Percentiles rank a stretch among this genome's conserved stretches.
These are phyloP conservation scores for Drechslerella dactyloides DNA, from an alignment of 2,329 filamentous ascomycete species.

Conservation along the genomic window DNA sequence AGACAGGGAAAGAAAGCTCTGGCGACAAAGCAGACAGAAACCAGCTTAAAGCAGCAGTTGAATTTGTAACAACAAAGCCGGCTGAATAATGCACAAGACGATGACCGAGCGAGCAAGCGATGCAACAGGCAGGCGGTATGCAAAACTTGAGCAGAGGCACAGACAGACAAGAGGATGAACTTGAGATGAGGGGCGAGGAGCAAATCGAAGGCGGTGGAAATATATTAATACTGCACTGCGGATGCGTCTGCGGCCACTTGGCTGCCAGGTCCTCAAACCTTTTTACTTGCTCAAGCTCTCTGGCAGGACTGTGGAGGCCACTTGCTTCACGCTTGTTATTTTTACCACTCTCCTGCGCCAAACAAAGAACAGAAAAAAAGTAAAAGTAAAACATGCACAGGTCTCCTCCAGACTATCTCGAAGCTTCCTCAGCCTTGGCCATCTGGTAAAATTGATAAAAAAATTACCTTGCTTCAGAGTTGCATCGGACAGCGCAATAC, in stretches of 20 bases:
- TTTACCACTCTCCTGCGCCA: background rate
- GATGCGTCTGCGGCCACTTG: no score
- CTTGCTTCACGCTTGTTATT: background rate
- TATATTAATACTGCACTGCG: no score
- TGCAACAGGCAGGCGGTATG: background rate
- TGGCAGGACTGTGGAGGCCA: background rate
- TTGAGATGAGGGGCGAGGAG: background rate
- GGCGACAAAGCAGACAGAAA: no score
- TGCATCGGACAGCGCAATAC: slow-evolving; percentile 1
- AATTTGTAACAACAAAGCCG: no score
- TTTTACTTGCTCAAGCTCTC: slow-evolving; percentile 23
- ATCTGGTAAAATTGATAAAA: no score
- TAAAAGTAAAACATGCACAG: background rate
- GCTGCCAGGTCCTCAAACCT: no score
- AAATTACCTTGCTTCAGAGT: no score
- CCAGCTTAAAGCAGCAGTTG: no score
- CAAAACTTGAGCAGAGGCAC: no score
- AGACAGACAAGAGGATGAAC: no score
- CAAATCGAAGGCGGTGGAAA: slow-evolving; percentile 48
- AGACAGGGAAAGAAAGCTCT: slow-evolving; percentile 19
- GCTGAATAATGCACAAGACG: background rate
- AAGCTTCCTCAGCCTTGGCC: slow-evolving; percentile 29
- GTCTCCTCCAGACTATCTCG: no score
- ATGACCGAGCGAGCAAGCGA: background rate
- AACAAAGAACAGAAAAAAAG: slow-evolving; percentile 2